These are phyloP conservation scores for Phtheirospermum japonicum DNA, from an alignment of 257 asterid genomes.

Conservation along the genomic window DNA sequence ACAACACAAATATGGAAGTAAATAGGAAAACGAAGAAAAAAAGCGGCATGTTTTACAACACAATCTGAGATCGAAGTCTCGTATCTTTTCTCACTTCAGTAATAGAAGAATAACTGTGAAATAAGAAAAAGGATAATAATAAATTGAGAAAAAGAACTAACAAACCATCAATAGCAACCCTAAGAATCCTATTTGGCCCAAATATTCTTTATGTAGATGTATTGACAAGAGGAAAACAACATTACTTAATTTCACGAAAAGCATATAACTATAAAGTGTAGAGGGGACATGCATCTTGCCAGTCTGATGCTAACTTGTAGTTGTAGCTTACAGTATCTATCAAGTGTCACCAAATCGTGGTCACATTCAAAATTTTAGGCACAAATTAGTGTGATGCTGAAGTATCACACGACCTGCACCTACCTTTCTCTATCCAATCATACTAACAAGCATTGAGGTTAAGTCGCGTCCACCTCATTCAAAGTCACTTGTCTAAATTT, in stretches of 20 bases:
- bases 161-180: constrained; percentile 8
- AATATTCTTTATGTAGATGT: background rate
- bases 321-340: too few species aligned
- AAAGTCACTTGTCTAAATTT: constrained; percentile 9
- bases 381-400: background rate
- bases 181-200: constrained; percentile 14
- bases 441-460: constrained; percentile 2
- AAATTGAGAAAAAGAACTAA: constrained; percentile 21
- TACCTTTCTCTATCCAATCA: background rate
- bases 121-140: constrained; percentile 19
- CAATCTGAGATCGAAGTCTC: too few species aligned
- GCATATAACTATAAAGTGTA: background rate
- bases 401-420: background rate
- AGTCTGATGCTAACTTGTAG: constrained; percentile 2
- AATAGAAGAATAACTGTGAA: too few species aligned
- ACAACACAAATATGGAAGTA: too few species aligned
- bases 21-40: too few species aligned
- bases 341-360: too few species aligned
- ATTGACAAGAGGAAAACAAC: background rate
- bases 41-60: too few species aligned
- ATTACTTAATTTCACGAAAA: constrained; percentile 5
- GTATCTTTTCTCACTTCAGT: too few species aligned
- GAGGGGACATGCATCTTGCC: background rate
- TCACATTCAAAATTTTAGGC: constrained; percentile 17
- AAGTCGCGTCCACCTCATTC: background rate